Percentiles rank a stretch among this genome's conserved stretches.
Conservation (phyloP, 2,329 filamentous ascomycete genomes). For the Penicillium sp. region DNA sequence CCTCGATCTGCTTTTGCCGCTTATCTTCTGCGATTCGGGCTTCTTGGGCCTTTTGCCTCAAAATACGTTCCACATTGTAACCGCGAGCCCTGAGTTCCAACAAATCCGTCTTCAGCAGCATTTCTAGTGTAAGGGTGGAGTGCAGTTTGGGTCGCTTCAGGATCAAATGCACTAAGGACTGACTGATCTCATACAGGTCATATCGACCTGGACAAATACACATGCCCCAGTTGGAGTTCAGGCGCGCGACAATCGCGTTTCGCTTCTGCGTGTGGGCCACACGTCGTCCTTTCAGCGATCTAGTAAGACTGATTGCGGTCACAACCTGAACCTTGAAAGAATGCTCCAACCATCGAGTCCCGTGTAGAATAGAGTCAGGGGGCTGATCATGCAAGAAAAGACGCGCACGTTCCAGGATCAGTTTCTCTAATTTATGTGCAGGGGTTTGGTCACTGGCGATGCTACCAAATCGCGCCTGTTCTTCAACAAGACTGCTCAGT, state of each 20-base stretch:
- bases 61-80: slow-evolving; percentile 94
- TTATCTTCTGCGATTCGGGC: slow-evolving; percentile 82
- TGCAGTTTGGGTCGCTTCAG: slow-evolving; percentile 81
- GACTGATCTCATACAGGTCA: slow-evolving; percentile 90
- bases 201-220: slow-evolving; percentile 71
- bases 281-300: slow-evolving; percentile 69
- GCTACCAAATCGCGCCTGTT: slow-evolving; percentile 70
- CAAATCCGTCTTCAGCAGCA: slow-evolving; percentile 81
- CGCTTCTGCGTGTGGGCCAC: slow-evolving; percentile 71
- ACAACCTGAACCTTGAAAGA: slow-evolving; percentile 77
- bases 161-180: slow-evolving; percentile 77
- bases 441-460: slow-evolving; percentile 64
- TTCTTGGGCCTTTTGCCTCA: slow-evolving; percentile 83
- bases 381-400: slow-evolving; percentile 86
- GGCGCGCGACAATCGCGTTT: slow-evolving; percentile 66
- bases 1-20: slow-evolving; percentile 68
- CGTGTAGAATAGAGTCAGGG: slow-evolving; percentile 76
- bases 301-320: slow-evolving; percentile 71
- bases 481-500: slow-evolving; percentile 74
- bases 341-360: slow-evolving; percentile 86
- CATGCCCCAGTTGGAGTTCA: slow-evolving; percentile 62
- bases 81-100: slow-evolving; percentile 79
- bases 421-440: slow-evolving; percentile 70
- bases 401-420: slow-evolving; percentile 82
- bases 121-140: slow-evolving; percentile 86